A percentile compares a stretch with the other conserved stretches of the same genome.
These are phyloP conservation scores for Ligustrum vulgare DNA, from an alignment of 257 asterid genomes.

Conservation along the genomic window DNA sequence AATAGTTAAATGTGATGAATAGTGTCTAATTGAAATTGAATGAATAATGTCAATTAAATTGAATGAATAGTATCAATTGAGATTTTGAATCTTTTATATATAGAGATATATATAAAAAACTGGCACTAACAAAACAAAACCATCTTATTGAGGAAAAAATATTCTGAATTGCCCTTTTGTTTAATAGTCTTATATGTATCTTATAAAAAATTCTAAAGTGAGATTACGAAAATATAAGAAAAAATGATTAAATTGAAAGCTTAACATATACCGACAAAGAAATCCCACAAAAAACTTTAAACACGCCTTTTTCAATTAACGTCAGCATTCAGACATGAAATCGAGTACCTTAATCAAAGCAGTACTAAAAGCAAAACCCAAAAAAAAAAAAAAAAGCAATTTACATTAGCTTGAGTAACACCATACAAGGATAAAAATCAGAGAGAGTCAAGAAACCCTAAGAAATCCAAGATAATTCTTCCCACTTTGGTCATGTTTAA, in stretches of 20 bases:
- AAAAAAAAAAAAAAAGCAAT: not conserved
- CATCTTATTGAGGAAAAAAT: no score
- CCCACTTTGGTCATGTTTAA: slow-evolving; percentile 27
- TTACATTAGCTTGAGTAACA: not conserved
- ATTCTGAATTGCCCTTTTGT: no score
- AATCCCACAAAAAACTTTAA: not conserved
- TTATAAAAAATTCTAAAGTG: no score
- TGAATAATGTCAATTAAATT: no score
- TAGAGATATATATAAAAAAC: no score
- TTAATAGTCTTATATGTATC: no score
- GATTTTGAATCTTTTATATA: no score
- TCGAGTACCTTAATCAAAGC: slow-evolving; percentile 15
- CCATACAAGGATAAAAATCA: not conserved
- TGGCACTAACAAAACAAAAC: no score
- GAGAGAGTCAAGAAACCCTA: not conserved
- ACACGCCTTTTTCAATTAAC: not conserved
- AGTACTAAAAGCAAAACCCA: not conserved
- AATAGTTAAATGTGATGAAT: no score
- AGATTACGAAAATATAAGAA: no score
- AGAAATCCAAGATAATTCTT: slow-evolving; percentile 6
- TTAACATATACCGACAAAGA: not conserved
- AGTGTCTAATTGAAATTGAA: no score
- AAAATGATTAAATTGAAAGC: not conserved
- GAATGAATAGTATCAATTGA: no score
- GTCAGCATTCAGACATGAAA: not conserved